Percentiles rank a stretch among this genome's conserved stretches.
phyloP scores from a whole-genome alignment of 140 eudicot species.

The Oenanthe javanica region DNA sequence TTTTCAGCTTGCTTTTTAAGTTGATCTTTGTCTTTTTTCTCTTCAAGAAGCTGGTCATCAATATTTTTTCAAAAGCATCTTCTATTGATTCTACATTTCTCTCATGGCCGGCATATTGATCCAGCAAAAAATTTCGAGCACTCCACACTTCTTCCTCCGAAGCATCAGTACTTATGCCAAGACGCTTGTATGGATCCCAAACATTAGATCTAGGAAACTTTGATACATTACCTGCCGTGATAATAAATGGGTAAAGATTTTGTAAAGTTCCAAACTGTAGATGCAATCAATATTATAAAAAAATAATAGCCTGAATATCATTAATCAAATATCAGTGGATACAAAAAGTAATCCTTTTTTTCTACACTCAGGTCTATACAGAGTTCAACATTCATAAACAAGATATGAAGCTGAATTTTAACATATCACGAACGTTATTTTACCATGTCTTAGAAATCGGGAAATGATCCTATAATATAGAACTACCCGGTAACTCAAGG shows the following conservation, averaged over 20 bases:
- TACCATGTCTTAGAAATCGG: not conserved
- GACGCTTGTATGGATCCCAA: conserved; percentile 96
- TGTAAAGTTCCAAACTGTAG: not conserved
- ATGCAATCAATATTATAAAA: not conserved
- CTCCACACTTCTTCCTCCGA: conserved; percentile 94
- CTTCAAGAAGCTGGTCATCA: conserved; percentile 69
- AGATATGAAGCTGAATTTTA: not conserved
- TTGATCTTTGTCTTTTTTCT: conserved; percentile 81
- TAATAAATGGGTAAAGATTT: not conserved
- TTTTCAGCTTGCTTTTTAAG: conserved; percentile 73
- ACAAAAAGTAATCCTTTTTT: too few relatives aligned
- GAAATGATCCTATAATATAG: not conserved
- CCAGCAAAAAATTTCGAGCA: conserved; percentile 73
- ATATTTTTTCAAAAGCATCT: conserved; percentile 86
- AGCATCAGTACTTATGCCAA: conserved; percentile 73
- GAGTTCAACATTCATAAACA: not conserved
- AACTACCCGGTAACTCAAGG: not conserved
- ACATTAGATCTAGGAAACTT: conserved; percentile 66
- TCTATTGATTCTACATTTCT: conserved; percentile 88
- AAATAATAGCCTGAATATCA: not conserved
- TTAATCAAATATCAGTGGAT: too few relatives aligned
- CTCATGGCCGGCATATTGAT: conserved; percentile 78
- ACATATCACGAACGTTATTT: not conserved
- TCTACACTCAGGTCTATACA: not conserved
- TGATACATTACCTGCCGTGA: conserved; percentile 38